Base-by-base conservation (phyloP, 495 filamentous ascomycete genomes). In the Cryomyces minteri region DNA sequence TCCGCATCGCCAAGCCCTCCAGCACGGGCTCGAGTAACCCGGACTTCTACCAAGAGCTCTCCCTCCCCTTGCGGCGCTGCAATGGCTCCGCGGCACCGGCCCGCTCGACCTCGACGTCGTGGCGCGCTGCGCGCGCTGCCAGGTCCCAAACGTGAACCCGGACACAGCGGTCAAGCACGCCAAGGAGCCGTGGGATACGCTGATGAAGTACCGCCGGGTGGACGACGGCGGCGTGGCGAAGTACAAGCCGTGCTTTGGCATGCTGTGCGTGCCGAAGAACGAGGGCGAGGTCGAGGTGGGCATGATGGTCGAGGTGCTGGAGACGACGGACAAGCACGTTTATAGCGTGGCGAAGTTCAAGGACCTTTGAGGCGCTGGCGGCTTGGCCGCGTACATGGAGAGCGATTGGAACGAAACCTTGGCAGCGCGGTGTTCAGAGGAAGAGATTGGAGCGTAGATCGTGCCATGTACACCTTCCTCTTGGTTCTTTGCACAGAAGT, bases 211-310 rank as follows among this genome's bases (percentile, higher is more conserved):
- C 43, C 37, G 62, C 30, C 32, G 58, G 29, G 57, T 66, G 33
- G 62, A 66, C 45, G 42, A 48, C 32, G 62, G 62, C 1, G 18
- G 18, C 18, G 18, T 25, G 18, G 56, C 59, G 25, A 63, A 49
- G 48, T 62, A 47, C 32, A 66, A 66, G 56, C 61, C 62, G 14
- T 61, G 60, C 33, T 66, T 66, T 52, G 62, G 62, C 4, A 66
- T 66, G 62, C 41, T 64, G 43, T 64, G 62, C 45, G 51, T 60
- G 10, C 61, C 61, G 25, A 51, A 54, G 49, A 49, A 54, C 4
- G 67, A 72, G 51, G 71, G 69, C n/a, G 53, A 48, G 48, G 49
- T 77, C 38, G 56, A 62, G 49, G 71, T 76, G 32, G 73, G 71
- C 7, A 73, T 71, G 66, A 53, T 39, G 51, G 57, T 77, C 48